Base-by-base conservation (phyloP, 768 basidiomycete genomes). In the Suillus lakei region DNA sequence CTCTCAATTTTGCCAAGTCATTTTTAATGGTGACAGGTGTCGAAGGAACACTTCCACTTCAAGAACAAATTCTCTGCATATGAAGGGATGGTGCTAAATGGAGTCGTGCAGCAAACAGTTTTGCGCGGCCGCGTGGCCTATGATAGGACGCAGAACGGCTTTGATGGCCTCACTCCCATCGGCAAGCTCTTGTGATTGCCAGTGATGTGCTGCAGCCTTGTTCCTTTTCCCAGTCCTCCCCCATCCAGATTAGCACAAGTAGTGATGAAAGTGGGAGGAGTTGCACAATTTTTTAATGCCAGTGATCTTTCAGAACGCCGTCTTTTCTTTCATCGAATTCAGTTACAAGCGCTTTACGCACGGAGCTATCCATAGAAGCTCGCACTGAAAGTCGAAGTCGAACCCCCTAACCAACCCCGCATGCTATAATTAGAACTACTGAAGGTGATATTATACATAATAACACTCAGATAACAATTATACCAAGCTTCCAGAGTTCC, bases 61-160 rank as follows among this genome's bases (percentile, higher is more conserved):
- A 98, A 95, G 83, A 98, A 99, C 80, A 96, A 96, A 77, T 72
- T 98, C 23, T 93, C 93, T 4, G 93, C 97, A 2, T 99, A 96
- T 74, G 86, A 92, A 69, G 96, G 95, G 5, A 80, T 86, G 71
- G 82, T 72, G 21, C 82, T 98, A 51, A 80, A 70, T 18, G 97
- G 97, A 0, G 80, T 80, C n/a, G 92, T 96, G 41, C 80, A 86
- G 65, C 81, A 89, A 76, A 95, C 93, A 0, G 93, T 86, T 75
- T 79, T 99, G n/a, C 86, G 95, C 5, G 96, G 95, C 2, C 69
- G 74, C 21, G 74, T 91, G 53, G 85, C 91, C 0, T 98, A 92
- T 76, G 84, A 88, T 66, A 67, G 56, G 54, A 58, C 41, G 36
- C 64, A n/a, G 58, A 73, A 69, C n/a, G 81, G 82, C 10, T 82